phyloP scores from a whole-genome alignment of 179 eudicot genomes.

The Camellia oleifera region DNA sequence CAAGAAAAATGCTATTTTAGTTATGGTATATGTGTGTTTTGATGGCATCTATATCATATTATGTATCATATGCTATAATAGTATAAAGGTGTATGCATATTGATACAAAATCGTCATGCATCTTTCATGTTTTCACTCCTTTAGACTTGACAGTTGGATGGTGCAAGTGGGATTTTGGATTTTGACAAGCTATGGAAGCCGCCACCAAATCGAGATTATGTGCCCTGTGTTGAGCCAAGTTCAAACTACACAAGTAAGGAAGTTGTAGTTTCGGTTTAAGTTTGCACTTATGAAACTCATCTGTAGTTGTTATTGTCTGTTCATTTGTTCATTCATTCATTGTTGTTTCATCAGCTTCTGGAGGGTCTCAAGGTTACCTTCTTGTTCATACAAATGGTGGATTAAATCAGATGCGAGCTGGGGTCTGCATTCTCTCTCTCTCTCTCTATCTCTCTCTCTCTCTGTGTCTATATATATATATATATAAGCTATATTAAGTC shows the following conservation, averaged over 20 bases:
- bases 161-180: slow-evolving; percentile 45
- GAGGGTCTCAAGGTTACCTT: slow-evolving; percentile 66
- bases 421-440: slow-evolving; percentile 42
- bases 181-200: slow-evolving; percentile 73
- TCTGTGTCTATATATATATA: too few species aligned
- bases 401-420: slow-evolving; percentile 98
- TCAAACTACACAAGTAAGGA: slow-evolving; percentile 49
- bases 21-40: background rate
- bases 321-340: slow-evolving; percentile 1
- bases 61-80: background rate
- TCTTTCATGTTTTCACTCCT: slow-evolving; percentile 66
- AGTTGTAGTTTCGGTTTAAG: slow-evolving; percentile 15
- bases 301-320: slow-evolving; percentile 12
- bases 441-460: too few species aligned
- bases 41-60: background rate
- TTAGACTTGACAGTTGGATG: slow-evolving; percentile 83
- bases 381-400: slow-evolving; percentile 97
- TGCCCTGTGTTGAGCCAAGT: slow-evolving; percentile 73
- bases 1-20: background rate
- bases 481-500: background rate
- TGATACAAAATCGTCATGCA: slow-evolving; percentile 34
- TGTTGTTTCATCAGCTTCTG: slow-evolving; percentile 45
- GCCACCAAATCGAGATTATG: slow-evolving; percentile 70
- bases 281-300: background rate
- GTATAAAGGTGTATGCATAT: background rate